Base-by-base conservation (phyloP, 129 eudicot genomes). In the Sambucus nigra region DNA sequence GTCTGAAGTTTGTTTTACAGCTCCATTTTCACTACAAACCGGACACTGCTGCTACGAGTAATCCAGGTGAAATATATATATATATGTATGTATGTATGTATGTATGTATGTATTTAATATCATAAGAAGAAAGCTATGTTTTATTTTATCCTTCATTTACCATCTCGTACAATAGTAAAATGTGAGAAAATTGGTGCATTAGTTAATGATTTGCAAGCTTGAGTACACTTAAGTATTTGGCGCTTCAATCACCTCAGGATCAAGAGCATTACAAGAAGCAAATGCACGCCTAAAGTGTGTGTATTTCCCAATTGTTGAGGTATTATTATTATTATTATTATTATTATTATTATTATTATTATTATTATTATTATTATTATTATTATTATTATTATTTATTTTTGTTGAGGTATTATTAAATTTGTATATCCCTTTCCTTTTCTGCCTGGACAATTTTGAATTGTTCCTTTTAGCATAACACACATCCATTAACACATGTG, bases 221-320 rank as follows among this genome's bases (percentile, higher is more conserved):
- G 24, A 25, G 1, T 27, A 19, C n/a, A 13, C 0, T 19, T 35
- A 51, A 51, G 47, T 9, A 25, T 41, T 11, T 27, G 20, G 3
- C 0, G 1, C 57, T 60, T 17, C 18, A 33, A 49, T 35, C 22
- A 18, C 25, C 29, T 64, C 67, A 87, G 96, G 85, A 22, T 19
- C 55, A 60, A 66, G 61, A 42, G 52, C 73, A 56, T 28, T 56
- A 8, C 31, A 77, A n/a, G n/a, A n/a, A 75, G 96, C 86, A 25
- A 79, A 87, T 74, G 96, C 96, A 51, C 79, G 83, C 27, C 72
- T 87, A 25, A 83, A 69, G 68, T 87, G 82, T 55, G 71, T 74
- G 29, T 87, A 87, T 65, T 83, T 79, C 65, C 96, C 96, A 5
- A 55, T 76, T 53, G 61, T 69, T 27, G 66, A 77, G 83, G 96